phyloP scores from a whole-genome alignment of 805 yeast species.

The Kodamaea sagamina region DNA sequence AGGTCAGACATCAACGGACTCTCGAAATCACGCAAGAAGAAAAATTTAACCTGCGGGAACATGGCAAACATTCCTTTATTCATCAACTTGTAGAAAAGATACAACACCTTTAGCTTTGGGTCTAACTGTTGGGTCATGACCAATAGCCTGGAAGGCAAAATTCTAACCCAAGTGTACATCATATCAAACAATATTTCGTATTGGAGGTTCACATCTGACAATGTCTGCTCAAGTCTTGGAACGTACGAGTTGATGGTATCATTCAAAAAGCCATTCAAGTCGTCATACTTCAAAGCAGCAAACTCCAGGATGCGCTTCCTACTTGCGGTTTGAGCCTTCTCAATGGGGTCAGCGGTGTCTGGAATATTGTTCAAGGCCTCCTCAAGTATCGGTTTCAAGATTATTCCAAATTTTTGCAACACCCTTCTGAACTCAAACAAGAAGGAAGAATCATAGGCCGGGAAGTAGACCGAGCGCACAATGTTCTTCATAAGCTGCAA shows the following conservation, averaged over 20 bases:
- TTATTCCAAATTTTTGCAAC: conserved; percentile 27
- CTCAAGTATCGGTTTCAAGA: conserved; percentile 6
- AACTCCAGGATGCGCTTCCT: background rate
- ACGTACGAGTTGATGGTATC: conserved; percentile 28
- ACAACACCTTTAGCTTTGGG: conserved; percentile 35
- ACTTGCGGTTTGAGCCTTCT: background rate
- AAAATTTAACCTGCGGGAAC: conserved; percentile 43
- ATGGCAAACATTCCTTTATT: conserved; percentile 37
- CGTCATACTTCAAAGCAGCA: conserved; percentile 21
- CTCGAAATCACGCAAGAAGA: conserved; percentile 42
- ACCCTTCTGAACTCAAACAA: conserved; percentile 29
- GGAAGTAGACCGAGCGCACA: conserved; percentile 36
- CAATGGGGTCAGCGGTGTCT: background rate
- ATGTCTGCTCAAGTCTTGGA: conserved; percentile 27
- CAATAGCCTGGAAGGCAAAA: conserved; percentile 34
- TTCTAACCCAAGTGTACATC: conserved; percentile 37
- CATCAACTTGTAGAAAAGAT: conserved; percentile 33
- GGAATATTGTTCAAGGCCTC: background rate
- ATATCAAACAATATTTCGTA: conserved; percentile 36
- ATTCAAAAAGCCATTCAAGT: conserved; percentile 26
- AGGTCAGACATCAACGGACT: conserved; percentile 43
- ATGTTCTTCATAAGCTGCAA: conserved; percentile 37
- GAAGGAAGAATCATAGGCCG: conserved; percentile 36
- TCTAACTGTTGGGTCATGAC: conserved; percentile 24
- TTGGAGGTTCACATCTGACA: conserved; percentile 31